Percentiles rank a stretch among this genome's conserved stretches.
Evolutionary conservation across 1,284 basidiomycete genomes (phyloP).

Genomic region (Volvariella volvacea): DNA sequence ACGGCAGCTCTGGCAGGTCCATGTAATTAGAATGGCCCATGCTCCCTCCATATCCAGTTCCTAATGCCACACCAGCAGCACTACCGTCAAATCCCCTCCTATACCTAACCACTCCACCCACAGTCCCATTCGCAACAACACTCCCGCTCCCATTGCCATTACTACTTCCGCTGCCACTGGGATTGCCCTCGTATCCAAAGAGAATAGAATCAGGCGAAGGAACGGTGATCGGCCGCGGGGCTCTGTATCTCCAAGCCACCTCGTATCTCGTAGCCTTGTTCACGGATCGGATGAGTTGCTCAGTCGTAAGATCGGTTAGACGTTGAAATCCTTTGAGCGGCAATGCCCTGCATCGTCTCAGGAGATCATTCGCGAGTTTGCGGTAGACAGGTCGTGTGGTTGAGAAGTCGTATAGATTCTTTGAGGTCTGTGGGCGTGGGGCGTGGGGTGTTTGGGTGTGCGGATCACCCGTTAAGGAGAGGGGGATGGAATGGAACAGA

Average conservation of each 20-base stretch:
- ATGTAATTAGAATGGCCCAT: conserved; percentile 27
- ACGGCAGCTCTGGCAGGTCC: conserved; percentile 15
- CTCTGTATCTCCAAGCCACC: conserved; percentile 51
- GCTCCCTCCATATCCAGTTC: conserved; percentile 10
- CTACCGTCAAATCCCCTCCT: too few species aligned
- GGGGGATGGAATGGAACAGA: conserved; percentile 1
- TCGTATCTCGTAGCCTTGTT: conserved; percentile 56
- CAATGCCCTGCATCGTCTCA: conserved; percentile 57
- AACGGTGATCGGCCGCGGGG: conserved; percentile 41
- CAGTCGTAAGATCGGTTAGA: conserved; percentile 53
- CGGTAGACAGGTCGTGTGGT: conserved; percentile 61
- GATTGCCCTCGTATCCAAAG: background rate
- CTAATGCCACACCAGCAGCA: too few species aligned
- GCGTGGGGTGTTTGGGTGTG: background rate
- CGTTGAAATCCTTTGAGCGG: conserved; percentile 64
- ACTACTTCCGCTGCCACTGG: background rate
- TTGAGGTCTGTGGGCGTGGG: conserved; percentile 41
- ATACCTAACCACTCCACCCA: too few species aligned
- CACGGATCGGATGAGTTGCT: conserved; percentile 51
- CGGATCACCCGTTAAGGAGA: conserved; percentile 1
- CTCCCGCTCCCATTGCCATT: background rate
- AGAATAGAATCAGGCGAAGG: conserved; percentile 9
- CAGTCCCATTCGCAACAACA: too few species aligned
- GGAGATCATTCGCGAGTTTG: conserved; percentile 50
- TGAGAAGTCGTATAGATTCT: conserved; percentile 49